phyloP scores from a whole-genome alignment of 1,139 yeast genomes.

The Spencermartinsiella ligniputridi region DNA sequence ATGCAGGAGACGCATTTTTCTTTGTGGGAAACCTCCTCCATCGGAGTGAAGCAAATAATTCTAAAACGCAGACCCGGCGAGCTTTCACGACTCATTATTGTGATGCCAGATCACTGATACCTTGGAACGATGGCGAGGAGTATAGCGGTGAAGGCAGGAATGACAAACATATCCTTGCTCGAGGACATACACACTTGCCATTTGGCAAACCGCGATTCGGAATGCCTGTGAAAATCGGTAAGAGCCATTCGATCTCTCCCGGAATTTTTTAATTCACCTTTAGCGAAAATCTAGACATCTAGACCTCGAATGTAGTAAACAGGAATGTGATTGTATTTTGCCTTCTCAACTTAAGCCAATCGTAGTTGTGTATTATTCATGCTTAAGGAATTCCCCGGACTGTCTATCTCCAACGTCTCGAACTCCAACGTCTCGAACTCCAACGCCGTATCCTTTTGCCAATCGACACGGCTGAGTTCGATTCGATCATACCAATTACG shows the following conservation, averaged over 20 bases:
- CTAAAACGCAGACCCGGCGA: conserved; percentile 1
- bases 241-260: neutral
- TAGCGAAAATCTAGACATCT: too few species aligned
- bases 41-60: conserved; percentile 1
- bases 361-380: too few species aligned
- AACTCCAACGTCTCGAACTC: too few species aligned
- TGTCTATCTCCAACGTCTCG: too few species aligned
- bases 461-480: too few species aligned
- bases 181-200: conserved; percentile 4
- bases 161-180: conserved; percentile 2
- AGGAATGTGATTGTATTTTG: too few species aligned
- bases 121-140: conserved; percentile 4
- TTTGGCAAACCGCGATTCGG: conserved; percentile 2
- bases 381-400: too few species aligned
- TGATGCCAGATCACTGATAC: conserved; percentile 4
- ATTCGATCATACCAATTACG: too few species aligned
- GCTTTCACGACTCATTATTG: conserved; percentile 4
- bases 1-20: conserved; percentile 2
- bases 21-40: conserved; percentile 3
- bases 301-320: too few species aligned
- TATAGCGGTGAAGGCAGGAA: conserved; percentile 1
- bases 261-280: too few species aligned
- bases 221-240: neutral
- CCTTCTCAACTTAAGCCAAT: too few species aligned
- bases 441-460: too few species aligned